Evolutionary conservation across 2,329 filamentous ascomycete genomes (phyloP).

Genomic region (Cryphonectria naterciae): DNA sequence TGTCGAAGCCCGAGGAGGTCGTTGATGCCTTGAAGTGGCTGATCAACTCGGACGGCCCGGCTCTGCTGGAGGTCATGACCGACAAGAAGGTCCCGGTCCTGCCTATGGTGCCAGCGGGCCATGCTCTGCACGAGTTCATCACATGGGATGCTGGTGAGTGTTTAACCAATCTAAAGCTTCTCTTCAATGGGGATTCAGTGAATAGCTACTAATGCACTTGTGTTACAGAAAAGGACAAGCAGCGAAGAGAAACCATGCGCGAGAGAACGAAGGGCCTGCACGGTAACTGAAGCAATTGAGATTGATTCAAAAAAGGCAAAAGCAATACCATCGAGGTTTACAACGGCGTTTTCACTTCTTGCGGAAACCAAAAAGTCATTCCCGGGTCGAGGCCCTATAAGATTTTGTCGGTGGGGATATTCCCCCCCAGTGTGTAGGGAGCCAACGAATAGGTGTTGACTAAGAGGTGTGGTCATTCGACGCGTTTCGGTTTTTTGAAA

Average conservation of each 20-base stretch:
- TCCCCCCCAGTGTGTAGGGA: not conserved
- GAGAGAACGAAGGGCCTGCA: constrained; percentile 62
- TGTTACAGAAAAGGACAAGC: constrained; percentile 66
- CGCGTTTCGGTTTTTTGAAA: not conserved
- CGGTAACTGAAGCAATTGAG: constrained; percentile 32
- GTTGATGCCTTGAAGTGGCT: constrained; percentile 83
- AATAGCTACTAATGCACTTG: constrained; percentile 40
- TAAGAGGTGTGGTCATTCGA: not conserved
- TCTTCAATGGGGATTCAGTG: not conserved
- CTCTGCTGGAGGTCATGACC: constrained; percentile 87
- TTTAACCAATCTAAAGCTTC: constrained; percentile 18
- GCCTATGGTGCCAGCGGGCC: constrained; percentile 93
- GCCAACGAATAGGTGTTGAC: not conserved
- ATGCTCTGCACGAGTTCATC: constrained; percentile 89
- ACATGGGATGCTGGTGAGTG: constrained; percentile 77
- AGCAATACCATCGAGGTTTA: not conserved
- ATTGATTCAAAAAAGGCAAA: constrained; percentile 16
- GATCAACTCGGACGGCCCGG: constrained; percentile 86
- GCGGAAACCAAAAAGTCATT: not conserved
- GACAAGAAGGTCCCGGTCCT: constrained; percentile 94
- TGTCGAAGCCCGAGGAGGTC: constrained; percentile 76
- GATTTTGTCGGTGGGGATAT: not conserved
- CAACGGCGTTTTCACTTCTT: not conserved
- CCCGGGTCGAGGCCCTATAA: not conserved
- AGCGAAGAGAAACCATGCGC: constrained; percentile 68